Base-by-base conservation (phyloP, 495 filamentous ascomycete species). In the Hypomontagnella submonticulosa region DNA sequence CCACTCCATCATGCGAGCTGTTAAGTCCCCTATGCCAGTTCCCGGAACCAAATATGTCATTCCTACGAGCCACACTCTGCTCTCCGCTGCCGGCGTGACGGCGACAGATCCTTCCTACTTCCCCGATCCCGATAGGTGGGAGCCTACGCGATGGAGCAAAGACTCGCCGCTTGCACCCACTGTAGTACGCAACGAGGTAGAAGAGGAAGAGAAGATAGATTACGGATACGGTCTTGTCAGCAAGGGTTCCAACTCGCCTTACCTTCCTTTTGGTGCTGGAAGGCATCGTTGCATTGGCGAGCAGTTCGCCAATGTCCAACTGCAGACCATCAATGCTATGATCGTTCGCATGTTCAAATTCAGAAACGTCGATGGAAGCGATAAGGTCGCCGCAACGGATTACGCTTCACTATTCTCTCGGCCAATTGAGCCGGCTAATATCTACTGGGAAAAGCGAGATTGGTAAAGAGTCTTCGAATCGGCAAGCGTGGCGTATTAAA, bases 251-350 rank as follows among this genome's bases (percentile, higher is more conserved):
- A 80, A 79, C 23, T 92, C 89, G 46, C 93, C 95, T 1, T 99
- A 97, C 77, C 82, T 99, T 13, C 95, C 95, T 0, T 99, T 99
- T 72, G 95, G 95, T 1, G 95, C 93, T 0, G 95, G 95, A 4
- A 82, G 95, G 51, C 95, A 99, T 77, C 79, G 95, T 8, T 99
- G 95, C 75, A 97, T 99, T 71, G 95, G 95, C 44, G 95, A 97
- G 79, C 92, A 97, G 71, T 99, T 97, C 73, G 95, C 95, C 55
- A 96, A 96, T 73, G 82, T 97, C 62, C 94, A 99, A 76, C 81
- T 99, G 43, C 86, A 87, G 58, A 92, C 91, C 9, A 96, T 99
- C 67, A 79, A 89, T 47, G 91, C 89, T n/a, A 89, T 85, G 30
- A 80, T 93, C 47, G 89, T 97, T 44, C 81, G 93, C 36, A 67